These are phyloP conservation scores for Typha latifolia DNA, from an alignment of 176 grass and related monocot species.

Conservation along the genomic window DNA sequence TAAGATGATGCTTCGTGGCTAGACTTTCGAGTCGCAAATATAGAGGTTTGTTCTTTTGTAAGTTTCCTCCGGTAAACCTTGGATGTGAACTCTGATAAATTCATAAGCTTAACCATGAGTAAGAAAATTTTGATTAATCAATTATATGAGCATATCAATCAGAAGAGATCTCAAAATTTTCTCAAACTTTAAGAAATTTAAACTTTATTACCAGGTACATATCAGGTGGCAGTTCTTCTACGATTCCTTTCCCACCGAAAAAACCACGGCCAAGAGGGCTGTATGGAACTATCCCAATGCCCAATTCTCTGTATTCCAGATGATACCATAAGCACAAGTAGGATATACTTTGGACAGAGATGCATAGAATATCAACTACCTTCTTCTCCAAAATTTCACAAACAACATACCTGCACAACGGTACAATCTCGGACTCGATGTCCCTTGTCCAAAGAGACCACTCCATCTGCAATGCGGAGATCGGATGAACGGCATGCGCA, in stretches of 20 bases:
- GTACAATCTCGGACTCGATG: constrained; percentile 42
- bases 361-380: too few species aligned
- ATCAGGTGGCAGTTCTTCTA: constrained; percentile 35
- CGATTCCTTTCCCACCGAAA: constrained; percentile 58
- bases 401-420: constrained; percentile 42
- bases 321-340: background rate
- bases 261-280: constrained; percentile 72
- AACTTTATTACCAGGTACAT: constrained; percentile 41
- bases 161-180: background rate
- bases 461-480: constrained; percentile 46
- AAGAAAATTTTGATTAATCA: background rate
- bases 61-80: constrained; percentile 43
- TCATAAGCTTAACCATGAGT: background rate
- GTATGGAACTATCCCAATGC: constrained; percentile 75
- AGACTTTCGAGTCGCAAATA: constrained; percentile 41
- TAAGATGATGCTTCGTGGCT: constrained; percentile 58
- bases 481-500: constrained; percentile 66
- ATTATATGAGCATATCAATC: background rate
- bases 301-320: constrained; percentile 46
- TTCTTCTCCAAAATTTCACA: too few species aligned
- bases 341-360: too few species aligned
- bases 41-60: constrained; percentile 68
- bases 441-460: constrained; percentile 67
- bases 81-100: constrained; percentile 37
- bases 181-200: constrained; percentile 3